Evolutionary conservation across 768 basidiomycete genomes (phyloP).

Genomic region (Tremella mesenterica): DNA sequence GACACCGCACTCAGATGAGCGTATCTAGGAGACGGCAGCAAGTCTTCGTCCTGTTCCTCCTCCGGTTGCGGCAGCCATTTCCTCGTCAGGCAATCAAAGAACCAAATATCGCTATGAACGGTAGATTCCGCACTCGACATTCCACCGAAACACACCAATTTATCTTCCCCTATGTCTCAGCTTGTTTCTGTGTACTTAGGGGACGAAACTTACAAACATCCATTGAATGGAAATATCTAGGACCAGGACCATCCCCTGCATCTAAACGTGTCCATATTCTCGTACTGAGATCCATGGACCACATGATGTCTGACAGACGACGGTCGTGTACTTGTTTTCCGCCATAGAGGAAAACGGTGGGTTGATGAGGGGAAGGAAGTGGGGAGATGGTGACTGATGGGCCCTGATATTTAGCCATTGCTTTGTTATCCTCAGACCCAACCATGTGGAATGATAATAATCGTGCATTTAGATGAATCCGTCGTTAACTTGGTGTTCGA

Average conservation of each 20-base stretch:
- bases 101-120: slow-evolving; percentile 85
- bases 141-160: slow-evolving; percentile 87
- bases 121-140: slow-evolving; percentile 71
- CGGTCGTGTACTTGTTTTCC: slow-evolving; percentile 78
- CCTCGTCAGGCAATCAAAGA: slow-evolving; percentile 66
- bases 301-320: slow-evolving; percentile 82
- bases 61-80: slow-evolving; percentile 59
- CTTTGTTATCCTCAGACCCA: background rate
- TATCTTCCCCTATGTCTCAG: slow-evolving; percentile 58
- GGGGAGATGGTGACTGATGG: slow-evolving; percentile 38
- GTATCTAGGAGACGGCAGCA: slow-evolving; percentile 76
- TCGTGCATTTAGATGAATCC: no score
- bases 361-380: slow-evolving; percentile 20
- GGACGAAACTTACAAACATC: slow-evolving; percentile 54
- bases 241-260: slow-evolving; percentile 53
- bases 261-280: slow-evolving; percentile 69
- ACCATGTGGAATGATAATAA: background rate
- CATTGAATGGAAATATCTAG: slow-evolving; percentile 91
- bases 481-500: no score
- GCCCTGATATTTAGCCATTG: slow-evolving; percentile 18
- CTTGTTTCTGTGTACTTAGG: background rate
- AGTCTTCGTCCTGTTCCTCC: slow-evolving; percentile 48
- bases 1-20: slow-evolving; percentile 88
- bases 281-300: slow-evolving; percentile 73
- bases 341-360: slow-evolving; percentile 49